Evolutionary conservation across 495 filamentous ascomycete genomes (phyloP), one percentile per base, ranked within the genome.

Genomic region (Parmelia sp.): DNA sequence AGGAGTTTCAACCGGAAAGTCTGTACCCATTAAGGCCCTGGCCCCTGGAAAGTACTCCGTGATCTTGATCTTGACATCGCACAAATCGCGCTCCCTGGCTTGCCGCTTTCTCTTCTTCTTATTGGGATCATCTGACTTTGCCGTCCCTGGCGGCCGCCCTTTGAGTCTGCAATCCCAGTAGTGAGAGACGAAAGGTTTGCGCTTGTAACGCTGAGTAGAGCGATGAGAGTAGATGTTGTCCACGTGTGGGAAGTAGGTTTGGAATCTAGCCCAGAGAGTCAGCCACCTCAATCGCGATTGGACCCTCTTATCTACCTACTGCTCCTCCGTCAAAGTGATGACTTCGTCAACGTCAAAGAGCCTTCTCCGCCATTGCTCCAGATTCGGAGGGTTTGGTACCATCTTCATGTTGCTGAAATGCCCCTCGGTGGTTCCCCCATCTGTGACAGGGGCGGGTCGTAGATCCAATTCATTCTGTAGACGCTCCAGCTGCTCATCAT

Each of bases 141-240:
- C 87, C 35, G 90, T 94, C 27, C 91, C 91, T 0, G 91, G 84
- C 8, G 90, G 89, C 12, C 91, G 80, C 14, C 91, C 91, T 74
- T 94, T 95, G 63, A 96, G 80, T 29, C 91, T 86, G 70, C 91
- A 96, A 73, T 95, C 91, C 84, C 89, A 95, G 75, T 95, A 96
- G 73, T 92, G 88, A 11, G 89, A 90, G 39, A 91, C 82, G 65
- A 92, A 89, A 17, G 88, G 87, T 63, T 89, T 91, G 66, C 87
- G 87, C 75, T 96, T 94, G 75, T 92, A 92, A 61, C 80, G 79
- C 71, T 95, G 90, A 5, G 90, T 93, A 5, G 91, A 93, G 57
- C 91, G 87, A 76, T 94, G 91, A 23, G 90, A 93, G 73, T 93
- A 96, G 57, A 96, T 84, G 73, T 96, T 96, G 75, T 96, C 91